Conservation (phyloP, 2,329 filamentous ascomycete species). For the Fusarium foetens region DNA sequence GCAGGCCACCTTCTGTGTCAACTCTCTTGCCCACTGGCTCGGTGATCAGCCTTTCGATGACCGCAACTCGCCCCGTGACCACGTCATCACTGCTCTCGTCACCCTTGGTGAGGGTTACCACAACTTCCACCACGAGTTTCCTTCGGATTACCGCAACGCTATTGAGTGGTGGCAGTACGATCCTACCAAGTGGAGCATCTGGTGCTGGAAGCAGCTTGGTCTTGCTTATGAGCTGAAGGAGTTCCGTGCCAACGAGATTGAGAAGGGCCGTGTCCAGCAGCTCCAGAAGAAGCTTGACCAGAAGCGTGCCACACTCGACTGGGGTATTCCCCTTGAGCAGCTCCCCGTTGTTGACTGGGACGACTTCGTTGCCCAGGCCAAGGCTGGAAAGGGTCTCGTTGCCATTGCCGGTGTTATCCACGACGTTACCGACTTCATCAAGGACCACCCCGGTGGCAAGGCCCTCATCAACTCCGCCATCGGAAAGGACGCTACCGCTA, state of each 20-base stretch:
- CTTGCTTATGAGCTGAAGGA: constrained; percentile 89
- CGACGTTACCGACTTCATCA: constrained; percentile 85
- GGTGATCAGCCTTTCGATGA: constrained; percentile 93
- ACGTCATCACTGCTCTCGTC: constrained; percentile 85
- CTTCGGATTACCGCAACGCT: constrained; percentile 91
- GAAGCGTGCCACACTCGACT: constrained; percentile 83
- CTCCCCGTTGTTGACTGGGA: constrained; percentile 89
- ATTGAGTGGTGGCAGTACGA: constrained; percentile 93
- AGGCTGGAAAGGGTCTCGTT: constrained; percentile 79
- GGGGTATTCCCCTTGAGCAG: constrained; percentile 86
- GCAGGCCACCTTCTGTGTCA: constrained; percentile 93
- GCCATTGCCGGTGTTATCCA: constrained; percentile 87
- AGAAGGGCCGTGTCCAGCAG: constrained; percentile 90
- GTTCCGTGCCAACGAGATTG: constrained; percentile 91
- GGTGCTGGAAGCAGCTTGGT: constrained; percentile 83
- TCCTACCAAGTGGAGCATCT: constrained; percentile 91
- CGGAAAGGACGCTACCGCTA: constrained; percentile 88
- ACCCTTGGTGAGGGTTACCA: constrained; percentile 92
- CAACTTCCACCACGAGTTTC: constrained; percentile 97
- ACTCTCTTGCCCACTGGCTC: constrained; percentile 90
- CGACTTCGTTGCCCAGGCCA: constrained; percentile 80
- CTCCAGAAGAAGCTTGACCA: constrained; percentile 93
- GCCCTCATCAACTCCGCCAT: constrained; percentile 84
- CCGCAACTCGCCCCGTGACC: constrained; percentile 89
- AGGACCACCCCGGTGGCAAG: constrained; percentile 90